Conservation (phyloP, 2,329 filamentous ascomycete genomes). For the Xylariaceae sp. region DNA sequence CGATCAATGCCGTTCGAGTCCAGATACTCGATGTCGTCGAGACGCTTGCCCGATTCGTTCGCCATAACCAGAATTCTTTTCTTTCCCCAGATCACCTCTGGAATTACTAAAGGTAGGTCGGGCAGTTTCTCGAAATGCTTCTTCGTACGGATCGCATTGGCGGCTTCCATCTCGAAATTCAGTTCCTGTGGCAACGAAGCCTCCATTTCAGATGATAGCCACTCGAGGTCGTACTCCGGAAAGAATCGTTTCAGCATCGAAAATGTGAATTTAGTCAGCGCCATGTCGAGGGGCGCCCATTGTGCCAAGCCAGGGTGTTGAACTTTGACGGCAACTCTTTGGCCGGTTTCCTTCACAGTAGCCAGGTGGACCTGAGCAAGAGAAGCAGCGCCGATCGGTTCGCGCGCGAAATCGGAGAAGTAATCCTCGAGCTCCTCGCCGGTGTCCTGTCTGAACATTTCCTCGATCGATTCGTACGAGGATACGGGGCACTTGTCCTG, state of each 20-base stretch:
- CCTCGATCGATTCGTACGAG: constrained; percentile 76
- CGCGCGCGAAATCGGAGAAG: constrained; percentile 76
- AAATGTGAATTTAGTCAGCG: constrained; percentile 84
- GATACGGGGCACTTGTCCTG: constrained; percentile 96
- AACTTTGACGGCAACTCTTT: constrained; percentile 91
- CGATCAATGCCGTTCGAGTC: constrained; percentile 84
- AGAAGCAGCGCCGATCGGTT: constrained; percentile 87
- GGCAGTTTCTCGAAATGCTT: constrained; percentile 73
- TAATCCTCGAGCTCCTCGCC: constrained; percentile 71
- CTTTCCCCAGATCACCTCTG: constrained; percentile 83
- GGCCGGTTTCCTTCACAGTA: constrained; percentile 71
- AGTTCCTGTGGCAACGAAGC: constrained; percentile 83
- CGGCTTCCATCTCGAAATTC: constrained; percentile 79
- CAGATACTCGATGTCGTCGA: constrained; percentile 83
- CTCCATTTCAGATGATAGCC: constrained; percentile 92
- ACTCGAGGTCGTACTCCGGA: constrained; percentile 95
- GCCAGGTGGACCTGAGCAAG: constrained; percentile 92
- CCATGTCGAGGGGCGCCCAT: constrained; percentile 84
- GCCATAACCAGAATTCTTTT: constrained; percentile 93
- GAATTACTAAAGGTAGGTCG: constrained; percentile 78
- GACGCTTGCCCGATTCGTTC: constrained; percentile 76
- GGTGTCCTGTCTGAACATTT: constrained; percentile 82
- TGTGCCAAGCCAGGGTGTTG: constrained; percentile 87
- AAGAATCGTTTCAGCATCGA: constrained; percentile 87
- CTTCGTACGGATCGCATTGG: constrained; percentile 74